phyloP scores from a whole-genome alignment of 2,329 filamentous ascomycete genomes.

The Trichophyton schoenleinii region DNA sequence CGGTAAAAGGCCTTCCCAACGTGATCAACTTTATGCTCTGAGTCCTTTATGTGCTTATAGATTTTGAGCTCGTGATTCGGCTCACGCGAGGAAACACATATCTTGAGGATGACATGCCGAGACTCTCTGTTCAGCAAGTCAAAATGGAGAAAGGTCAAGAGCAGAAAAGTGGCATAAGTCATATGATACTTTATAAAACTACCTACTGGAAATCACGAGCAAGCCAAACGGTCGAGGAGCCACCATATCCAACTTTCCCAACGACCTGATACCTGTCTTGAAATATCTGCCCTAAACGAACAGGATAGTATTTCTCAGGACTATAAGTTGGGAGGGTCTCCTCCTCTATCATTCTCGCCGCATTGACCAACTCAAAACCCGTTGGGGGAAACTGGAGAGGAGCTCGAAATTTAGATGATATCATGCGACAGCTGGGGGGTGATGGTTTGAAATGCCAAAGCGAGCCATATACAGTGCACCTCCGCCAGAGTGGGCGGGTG shows the following conservation, averaged over 20 bases:
- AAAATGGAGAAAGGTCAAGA: background rate
- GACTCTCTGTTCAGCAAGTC: background rate
- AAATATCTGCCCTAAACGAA: background rate
- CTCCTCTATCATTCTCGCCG: background rate
- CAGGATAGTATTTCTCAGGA: background rate
- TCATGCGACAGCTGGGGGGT: background rate
- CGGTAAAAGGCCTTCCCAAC: constrained; percentile 6
- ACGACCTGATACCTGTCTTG: constrained; percentile 2
- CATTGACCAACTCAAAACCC: background rate
- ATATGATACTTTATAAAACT: background rate
- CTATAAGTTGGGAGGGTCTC: background rate
- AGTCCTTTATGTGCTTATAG: background rate
- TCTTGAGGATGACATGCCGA: background rate
- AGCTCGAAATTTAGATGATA: background rate
- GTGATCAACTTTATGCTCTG: constrained; percentile 2
- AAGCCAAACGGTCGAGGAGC: constrained; percentile 5
- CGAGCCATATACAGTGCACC: background rate
- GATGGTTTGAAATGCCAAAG: background rate
- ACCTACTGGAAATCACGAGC: background rate
- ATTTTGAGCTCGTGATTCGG: background rate
- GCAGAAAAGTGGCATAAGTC: background rate
- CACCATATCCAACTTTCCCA: constrained; percentile 3
- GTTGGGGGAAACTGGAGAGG: background rate
- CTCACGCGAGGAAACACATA: background rate
- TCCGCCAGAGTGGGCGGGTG: background rate